Evolutionary conservation across 805 yeast species (phyloP).

Genomic region (Metschnikowia koreensis): DNA sequence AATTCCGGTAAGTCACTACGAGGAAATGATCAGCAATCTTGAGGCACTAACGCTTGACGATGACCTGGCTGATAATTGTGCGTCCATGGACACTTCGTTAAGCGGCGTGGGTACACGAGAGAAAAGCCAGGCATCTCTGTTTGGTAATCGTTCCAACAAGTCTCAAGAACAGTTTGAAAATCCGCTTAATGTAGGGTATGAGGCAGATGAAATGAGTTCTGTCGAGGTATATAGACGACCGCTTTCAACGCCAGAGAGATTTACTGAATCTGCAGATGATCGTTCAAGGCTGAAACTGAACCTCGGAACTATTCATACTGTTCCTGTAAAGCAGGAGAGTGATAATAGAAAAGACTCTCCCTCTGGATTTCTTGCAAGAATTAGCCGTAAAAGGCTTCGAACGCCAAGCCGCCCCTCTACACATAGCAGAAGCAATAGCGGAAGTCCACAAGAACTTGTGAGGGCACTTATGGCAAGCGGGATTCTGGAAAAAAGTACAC

Average conservation of each 20-base stretch:
- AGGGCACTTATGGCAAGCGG: slow-evolving; percentile 2
- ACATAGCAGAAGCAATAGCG: slow-evolving; percentile 3
- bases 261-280: background rate
- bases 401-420: slow-evolving; percentile 4
- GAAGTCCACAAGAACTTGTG: slow-evolving; percentile 4
- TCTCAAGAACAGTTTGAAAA: background rate
- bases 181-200: background rate
- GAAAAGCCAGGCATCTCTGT: background rate
- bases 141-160: background rate
- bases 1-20: background rate
- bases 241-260: background rate
- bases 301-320: too few species aligned
- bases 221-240: background rate
- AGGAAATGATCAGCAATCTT: background rate
- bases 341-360: background rate
- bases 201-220: background rate
- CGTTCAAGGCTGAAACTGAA: background rate
- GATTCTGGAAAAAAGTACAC: background rate
- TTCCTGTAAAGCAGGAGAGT: too few species aligned
- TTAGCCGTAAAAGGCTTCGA: slow-evolving; percentile 1
- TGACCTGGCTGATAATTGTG: background rate
- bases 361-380: background rate
- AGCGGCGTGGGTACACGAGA: background rate
- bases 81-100: slow-evolving; percentile 4
- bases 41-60: slow-evolving; percentile 3